Percentiles rank a stretch among this genome's conserved stretches.
phyloP scores from a whole-genome alignment of 2,329 filamentous ascomycete species.

The Calonectria hongkongensis region DNA sequence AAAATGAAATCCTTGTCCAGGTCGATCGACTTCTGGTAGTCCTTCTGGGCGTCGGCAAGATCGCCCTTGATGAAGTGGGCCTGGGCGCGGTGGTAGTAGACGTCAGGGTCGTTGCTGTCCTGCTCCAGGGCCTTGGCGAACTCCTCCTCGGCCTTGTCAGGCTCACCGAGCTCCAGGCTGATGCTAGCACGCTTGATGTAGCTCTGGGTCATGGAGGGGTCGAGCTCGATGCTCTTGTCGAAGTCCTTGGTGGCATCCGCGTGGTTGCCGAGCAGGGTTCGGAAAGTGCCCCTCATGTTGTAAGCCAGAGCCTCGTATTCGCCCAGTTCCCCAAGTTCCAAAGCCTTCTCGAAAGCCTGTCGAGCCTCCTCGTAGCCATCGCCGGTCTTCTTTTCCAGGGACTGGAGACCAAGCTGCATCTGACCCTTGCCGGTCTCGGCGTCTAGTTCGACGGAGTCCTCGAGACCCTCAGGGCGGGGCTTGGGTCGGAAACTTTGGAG shows the following conservation, averaged over 20 bases:
- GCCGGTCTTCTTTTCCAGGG: conserved; percentile 89
- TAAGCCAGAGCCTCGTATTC: conserved; percentile 93
- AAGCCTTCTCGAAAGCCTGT: conserved; percentile 88
- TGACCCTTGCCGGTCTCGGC: conserved; percentile 89
- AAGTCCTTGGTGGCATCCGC: conserved; percentile 88
- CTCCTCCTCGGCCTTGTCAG: conserved; percentile 89
- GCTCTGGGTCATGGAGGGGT: conserved; percentile 92
- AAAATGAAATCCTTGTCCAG: conserved; percentile 98
- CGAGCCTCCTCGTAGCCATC: conserved; percentile 95
- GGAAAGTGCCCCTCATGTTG: conserved; percentile 97
- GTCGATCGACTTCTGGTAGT: conserved; percentile 99
- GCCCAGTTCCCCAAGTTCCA: conserved; percentile 87
- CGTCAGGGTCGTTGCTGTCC: conserved; percentile 93
- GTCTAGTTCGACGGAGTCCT: conserved; percentile 85
- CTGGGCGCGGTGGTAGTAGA: conserved; percentile 99
- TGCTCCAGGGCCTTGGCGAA: conserved; percentile 90
- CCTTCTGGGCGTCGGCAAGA: conserved; percentile 94
- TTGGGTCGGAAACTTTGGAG: conserved; percentile 97
- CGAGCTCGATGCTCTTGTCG: conserved; percentile 93
- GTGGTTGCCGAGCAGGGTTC: conserved; percentile 92
- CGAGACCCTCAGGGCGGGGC: conserved; percentile 86
- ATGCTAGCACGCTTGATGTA: conserved; percentile 99
- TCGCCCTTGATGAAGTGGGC: conserved; percentile 98
- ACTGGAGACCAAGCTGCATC: conserved; percentile 87
- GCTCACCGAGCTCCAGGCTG: conserved; percentile 93